Evolutionary conservation across 257 asterid species (phyloP), one percentile per base, ranked within the genome.

Genomic region (Fraxinus cuspidata): DNA sequence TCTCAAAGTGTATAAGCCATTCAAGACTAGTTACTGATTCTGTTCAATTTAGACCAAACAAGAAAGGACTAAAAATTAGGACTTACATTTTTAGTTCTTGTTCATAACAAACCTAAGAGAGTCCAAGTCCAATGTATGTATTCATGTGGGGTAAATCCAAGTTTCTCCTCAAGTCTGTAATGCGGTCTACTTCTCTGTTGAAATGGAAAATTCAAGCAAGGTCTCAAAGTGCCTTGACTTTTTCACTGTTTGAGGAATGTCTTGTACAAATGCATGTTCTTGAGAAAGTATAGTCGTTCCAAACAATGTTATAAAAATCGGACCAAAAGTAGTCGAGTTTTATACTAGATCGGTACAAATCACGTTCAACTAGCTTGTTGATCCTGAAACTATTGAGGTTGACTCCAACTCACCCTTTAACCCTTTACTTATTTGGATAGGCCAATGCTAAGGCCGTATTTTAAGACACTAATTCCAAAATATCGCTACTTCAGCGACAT

Each of bases 81-180:
- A 73, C 75, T 42, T 73, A 56, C 73, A 79, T 79, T 79, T 53
- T 74, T 69, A n/a, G 78, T 72, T 85, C 58, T 70, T 73, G 83
- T 79, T 77, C 78, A 72, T 75, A 42, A 65, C 1, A 63, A 27
- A 16, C 86, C 31, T 51, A 64, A 74, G 18, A 73, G n/a, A 74
- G 82, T 74, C 1, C 42, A 73, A 29, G 21, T 27, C 16, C 40
- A 56, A 47, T 79, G 77, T 74, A 70, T 79, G 80, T 75, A 75
- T 79, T 3, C 31, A 68, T 74, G 63, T 78, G 71, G 73, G 68
- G 44, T 70, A 72, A 68, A 47, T 16, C 18, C 7, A 47, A 15
- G 58, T 47, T 47, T 47, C 7, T 47, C 56, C 21, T 27, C 66
- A 27, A 44, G 53, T 56, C 21, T 68, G 74, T 68, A 28, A 64